Base-by-base conservation (phyloP, 176 grass and related monocot genomes). In the Zoysia pacifica region DNA sequence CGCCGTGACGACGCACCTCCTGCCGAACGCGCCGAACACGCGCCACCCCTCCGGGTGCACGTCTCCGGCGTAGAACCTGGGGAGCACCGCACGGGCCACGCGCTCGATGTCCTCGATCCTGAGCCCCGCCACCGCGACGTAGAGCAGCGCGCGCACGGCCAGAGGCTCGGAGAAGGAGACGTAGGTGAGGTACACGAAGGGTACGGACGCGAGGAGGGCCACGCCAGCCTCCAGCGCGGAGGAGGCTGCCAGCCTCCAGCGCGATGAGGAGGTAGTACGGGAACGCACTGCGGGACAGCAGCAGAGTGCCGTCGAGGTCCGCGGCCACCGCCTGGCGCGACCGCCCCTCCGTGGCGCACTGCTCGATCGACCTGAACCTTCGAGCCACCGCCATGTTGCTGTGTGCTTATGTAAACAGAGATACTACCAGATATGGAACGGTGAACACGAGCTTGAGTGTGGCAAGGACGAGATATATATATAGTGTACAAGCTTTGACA, bases 1-100 rank as follows among this genome's bases (percentile, higher is more conserved):
- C 47, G 92, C 92, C 13, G 92, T 94, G n/a, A 94, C 70, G 53
- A 94, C 59, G 50, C 48, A 97, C 56, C 81, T 11, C 82, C 65
- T 72, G 9, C 87, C 91, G 62, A 84, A 97, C 5, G 94, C 74
- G 53, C 59, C 55, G 82, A 93, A 97, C 67, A 97, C 91, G 14
- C 89, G 84, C 94, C 94, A 94, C 13, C 91, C 93, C 72, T 91
- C 89, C 36, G 94, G 94, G 75, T 97, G 94, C 14, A 97, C 94
- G 83, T 97, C 94, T 4, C 84, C 87, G 2, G 91, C 89, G 45
- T 94, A 97, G 87, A 97, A 94, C 78, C 88, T 79, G 0, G 94
- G 94, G 9, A 97, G 84, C 19, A 97, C 89, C 4, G 89, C 90
- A 63, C 84, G 81, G 0, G 94, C 91, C 48, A 72, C 94, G 50